Conservation (phyloP, 164 flowering plant species). For the Umbellularia californica region DNA sequence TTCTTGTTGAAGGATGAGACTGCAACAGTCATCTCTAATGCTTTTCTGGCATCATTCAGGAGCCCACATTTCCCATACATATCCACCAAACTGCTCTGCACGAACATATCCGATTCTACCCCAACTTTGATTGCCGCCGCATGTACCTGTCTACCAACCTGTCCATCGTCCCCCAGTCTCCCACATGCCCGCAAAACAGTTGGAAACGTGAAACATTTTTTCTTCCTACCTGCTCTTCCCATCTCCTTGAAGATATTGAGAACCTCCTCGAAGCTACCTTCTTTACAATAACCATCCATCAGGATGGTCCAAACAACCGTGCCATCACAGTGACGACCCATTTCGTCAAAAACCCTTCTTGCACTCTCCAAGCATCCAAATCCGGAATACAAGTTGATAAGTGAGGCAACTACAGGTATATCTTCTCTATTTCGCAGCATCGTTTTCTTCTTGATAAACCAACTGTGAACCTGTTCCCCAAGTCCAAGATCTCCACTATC, state of each 20-base stretch:
- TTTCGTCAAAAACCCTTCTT: slow-evolving; percentile 35
- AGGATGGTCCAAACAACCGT: slow-evolving; percentile 48
- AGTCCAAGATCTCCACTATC: slow-evolving; percentile 23
- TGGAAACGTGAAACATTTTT: slow-evolving; percentile 39
- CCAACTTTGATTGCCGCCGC: slow-evolving; percentile 54
- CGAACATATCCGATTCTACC: slow-evolving; percentile 29
- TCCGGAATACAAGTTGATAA: slow-evolving; percentile 51
- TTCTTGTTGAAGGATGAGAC: background rate
- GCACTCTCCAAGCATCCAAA: slow-evolving; percentile 27
- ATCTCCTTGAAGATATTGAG: slow-evolving; percentile 41
- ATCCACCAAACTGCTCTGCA: slow-evolving; percentile 50
- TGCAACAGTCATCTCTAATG: slow-evolving; percentile 22
- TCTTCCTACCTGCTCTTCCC: slow-evolving; percentile 44
- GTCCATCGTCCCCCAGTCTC: slow-evolving; percentile 24
- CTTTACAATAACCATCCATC: slow-evolving; percentile 36
- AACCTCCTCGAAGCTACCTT: slow-evolving; percentile 28
- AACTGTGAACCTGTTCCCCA: slow-evolving; percentile 58
- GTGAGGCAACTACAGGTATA: slow-evolving; percentile 29
- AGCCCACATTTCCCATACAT: slow-evolving; percentile 60
- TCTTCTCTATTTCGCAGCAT: slow-evolving; percentile 19
- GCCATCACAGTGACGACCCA: slow-evolving; percentile 21
- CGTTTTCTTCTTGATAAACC: slow-evolving; percentile 28
- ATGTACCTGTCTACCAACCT: slow-evolving; percentile 52
- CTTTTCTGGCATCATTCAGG: slow-evolving; percentile 41
- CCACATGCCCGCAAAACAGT: slow-evolving; percentile 58